A percentile compares a stretch with the other conserved stretches of the same genome.
These are phyloP conservation scores for Rhizopus delemar DNA, from an alignment of 371 early-diverging fungal genomes.

Conservation along the genomic window DNA sequence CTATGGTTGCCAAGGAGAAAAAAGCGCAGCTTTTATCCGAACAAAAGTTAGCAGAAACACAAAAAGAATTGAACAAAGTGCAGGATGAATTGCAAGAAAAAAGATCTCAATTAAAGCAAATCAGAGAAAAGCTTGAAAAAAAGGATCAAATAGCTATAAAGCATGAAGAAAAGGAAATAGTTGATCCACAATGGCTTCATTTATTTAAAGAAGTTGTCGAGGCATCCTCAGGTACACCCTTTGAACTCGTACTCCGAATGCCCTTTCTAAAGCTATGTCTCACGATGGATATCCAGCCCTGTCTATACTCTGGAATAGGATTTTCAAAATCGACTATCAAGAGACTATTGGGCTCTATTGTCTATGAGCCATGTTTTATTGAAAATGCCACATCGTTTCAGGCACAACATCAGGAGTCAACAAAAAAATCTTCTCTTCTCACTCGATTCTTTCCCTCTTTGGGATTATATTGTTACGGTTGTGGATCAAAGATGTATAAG, in stretches of 20 bases:
- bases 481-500: constrained; percentile 6
- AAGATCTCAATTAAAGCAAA: constrained; percentile 21
- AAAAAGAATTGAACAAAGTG: constrained; percentile 2
- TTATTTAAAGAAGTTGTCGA: constrained; percentile 20
- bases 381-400: constrained; percentile 4
- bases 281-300: constrained; percentile 24
- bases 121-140: constrained; percentile 9
- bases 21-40: constrained; percentile 16
- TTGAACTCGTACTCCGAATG: constrained; percentile 13
- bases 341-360: constrained; percentile 13
- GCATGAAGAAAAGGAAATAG: neutral
- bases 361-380: constrained; percentile 23
- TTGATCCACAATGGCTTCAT: constrained; percentile 8
- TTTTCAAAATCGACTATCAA: constrained; percentile 13
- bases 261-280: constrained; percentile 25
- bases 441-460: neutral
- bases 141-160: neutral
- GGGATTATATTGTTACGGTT: constrained; percentile 12
- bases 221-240: constrained; percentile 6
- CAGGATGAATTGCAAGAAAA: constrained; percentile 18
- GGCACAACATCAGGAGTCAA: neutral
- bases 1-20: constrained; percentile 33
- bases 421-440: neutral
- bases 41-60: constrained; percentile 2
- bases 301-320: constrained; percentile 10